phyloP scores from a whole-genome alignment of 192 early-diverging fungal genomes.

The Oehlia diaphana region DNA sequence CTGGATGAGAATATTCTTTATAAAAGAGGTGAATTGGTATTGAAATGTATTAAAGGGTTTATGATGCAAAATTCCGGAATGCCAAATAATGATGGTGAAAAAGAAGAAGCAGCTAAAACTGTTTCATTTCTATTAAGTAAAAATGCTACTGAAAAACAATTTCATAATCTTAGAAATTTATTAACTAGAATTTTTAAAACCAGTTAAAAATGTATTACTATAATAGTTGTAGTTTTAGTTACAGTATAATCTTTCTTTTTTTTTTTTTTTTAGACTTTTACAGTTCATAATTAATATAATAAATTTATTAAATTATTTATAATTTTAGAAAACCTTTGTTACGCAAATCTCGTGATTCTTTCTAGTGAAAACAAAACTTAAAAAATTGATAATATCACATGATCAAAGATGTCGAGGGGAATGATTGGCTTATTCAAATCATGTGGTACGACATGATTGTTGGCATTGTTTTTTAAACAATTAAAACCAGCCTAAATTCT shows the following conservation, averaged over 20 bases:
- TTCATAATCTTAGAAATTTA: slow-evolving; percentile 46
- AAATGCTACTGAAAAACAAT: slow-evolving; percentile 42
- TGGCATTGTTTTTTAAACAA: too few species aligned
- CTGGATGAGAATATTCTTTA: slow-evolving; percentile 43
- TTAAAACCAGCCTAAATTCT: too few species aligned
- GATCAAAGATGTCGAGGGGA: too few species aligned
- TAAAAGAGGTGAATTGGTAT: slow-evolving; percentile 45
- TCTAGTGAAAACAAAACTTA: too few species aligned
- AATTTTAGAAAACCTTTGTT: too few species aligned
- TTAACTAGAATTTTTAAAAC: slow-evolving; percentile 50
- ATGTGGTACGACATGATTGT: too few species aligned
- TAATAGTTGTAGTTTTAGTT: not conserved
- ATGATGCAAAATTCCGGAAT: slow-evolving; percentile 57
- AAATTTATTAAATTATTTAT: too few species aligned
- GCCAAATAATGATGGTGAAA: slow-evolving; percentile 43
- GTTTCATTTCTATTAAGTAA: slow-evolving; percentile 54
- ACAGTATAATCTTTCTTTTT: not conserved
- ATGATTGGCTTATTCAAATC: too few species aligned
- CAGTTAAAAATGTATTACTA: slow-evolving; percentile 30
- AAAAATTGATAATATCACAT: too few species aligned
- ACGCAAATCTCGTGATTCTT: too few species aligned
- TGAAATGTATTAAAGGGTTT: slow-evolving; percentile 56
- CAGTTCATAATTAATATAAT: too few species aligned
- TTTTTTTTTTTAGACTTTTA: not conserved
- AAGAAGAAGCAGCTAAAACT: slow-evolving; percentile 45